Evolutionary conservation across 805 yeast species (phyloP).

Genomic region (Teunomyces aglyptinius): DNA sequence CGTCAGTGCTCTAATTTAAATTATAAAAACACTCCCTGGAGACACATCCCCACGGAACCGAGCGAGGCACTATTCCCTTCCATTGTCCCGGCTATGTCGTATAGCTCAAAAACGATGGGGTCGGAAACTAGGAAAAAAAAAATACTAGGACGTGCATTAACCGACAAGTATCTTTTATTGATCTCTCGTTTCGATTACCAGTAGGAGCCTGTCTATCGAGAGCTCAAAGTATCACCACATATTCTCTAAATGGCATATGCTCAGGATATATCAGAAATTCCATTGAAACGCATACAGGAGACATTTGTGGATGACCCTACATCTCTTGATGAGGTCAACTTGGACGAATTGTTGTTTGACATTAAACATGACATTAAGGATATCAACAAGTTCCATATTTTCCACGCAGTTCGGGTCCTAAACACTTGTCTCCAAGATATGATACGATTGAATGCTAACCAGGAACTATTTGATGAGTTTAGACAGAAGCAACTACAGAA

Average conservation of each 20-base stretch:
- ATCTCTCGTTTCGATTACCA: not conserved
- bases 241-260: slow-evolving; percentile 1
- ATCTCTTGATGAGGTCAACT: slow-evolving; percentile 29
- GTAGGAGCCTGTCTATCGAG: not conserved
- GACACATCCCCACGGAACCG: too few species aligned
- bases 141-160: not conserved
- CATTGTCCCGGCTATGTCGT: too few species aligned
- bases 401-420: slow-evolving; percentile 34
- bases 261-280: slow-evolving; percentile 26
- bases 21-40: too few species aligned
- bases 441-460: slow-evolving; percentile 27
- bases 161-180: not conserved
- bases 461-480: slow-evolving; percentile 21
- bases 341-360: slow-evolving; percentile 36
- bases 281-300: slow-evolving; percentile 36
- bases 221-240: not conserved
- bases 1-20: too few species aligned
- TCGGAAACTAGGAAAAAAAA: not conserved
- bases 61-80: too few species aligned
- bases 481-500: slow-evolving; percentile 25
- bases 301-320: slow-evolving; percentile 43
- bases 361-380: slow-evolving; percentile 28
- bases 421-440: slow-evolving; percentile 30
- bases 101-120: too few species aligned
- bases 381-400: slow-evolving; percentile 33